These are phyloP conservation scores for Quambalaria eucalypti DNA, from an alignment of 1,284 basidiomycete genomes.

Conservation along the genomic window DNA sequence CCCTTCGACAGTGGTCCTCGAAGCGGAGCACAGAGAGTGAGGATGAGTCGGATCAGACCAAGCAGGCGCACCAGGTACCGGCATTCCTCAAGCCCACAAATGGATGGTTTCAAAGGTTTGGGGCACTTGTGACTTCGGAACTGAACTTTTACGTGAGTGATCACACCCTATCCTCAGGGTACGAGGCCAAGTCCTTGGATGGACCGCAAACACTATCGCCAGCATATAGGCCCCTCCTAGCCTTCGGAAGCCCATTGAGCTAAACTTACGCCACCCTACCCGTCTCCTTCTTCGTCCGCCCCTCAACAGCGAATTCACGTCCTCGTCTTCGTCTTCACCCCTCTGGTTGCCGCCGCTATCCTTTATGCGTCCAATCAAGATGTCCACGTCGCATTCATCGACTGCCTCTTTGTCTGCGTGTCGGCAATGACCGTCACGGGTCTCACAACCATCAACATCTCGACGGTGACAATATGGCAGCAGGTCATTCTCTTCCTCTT, in stretches of 20 bases:
- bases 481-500: conserved; percentile 57
- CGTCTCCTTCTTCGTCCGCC: neutral
- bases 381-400: conserved; percentile 55
- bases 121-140: neutral
- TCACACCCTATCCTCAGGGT: too few relatives aligned
- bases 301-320: conserved; percentile 50
- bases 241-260: neutral
- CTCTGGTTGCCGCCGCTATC: conserved; percentile 63
- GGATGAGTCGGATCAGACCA: too few relatives aligned
- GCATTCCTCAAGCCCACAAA: neutral
- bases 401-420: conserved; percentile 64
- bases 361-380: conserved; percentile 51
- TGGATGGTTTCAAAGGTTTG: neutral
- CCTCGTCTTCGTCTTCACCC: conserved; percentile 62
- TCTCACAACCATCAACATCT: conserved; percentile 64
- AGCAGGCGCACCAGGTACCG: neutral
- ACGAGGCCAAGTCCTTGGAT: too few relatives aligned
- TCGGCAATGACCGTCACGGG: conserved; percentile 72
- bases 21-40: too few relatives aligned
- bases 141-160: neutral
- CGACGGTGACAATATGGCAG: conserved; percentile 64
- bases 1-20: too few relatives aligned
- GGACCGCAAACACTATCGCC: too few relatives aligned
- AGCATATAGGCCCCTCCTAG: too few relatives aligned
- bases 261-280: neutral